These are phyloP conservation scores for Boletus vinaceobasis DNA, from an alignment of 768 basidiomycete genomes.

Conservation along the genomic window DNA sequence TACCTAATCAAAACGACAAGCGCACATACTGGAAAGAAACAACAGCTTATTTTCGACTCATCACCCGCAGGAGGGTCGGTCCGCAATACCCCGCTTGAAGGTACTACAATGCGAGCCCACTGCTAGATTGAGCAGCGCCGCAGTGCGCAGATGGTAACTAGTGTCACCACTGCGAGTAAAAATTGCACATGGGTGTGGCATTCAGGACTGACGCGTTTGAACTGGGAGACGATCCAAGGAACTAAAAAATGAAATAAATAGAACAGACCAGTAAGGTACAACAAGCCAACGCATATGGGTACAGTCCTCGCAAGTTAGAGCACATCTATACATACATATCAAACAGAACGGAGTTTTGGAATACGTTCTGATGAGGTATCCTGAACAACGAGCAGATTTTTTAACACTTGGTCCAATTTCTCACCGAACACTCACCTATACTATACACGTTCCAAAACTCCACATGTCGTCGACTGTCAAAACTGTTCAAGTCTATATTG, in stretches of 20 bases:
- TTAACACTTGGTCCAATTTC: not conserved
- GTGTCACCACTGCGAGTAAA: not conserved
- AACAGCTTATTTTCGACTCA: not conserved
- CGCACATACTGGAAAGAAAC: not conserved
- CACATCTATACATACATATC: not conserved
- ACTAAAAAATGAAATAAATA: not conserved
- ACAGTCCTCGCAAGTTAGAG: not conserved
- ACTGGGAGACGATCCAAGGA: not conserved
- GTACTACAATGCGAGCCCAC: not conserved
- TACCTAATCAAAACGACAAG: not conserved
- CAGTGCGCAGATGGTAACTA: not conserved
- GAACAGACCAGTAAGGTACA: not conserved
- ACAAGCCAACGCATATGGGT: not conserved
- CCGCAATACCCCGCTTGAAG: not conserved
- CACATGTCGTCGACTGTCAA: not conserved
- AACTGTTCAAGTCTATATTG: not conserved
- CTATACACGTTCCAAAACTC: not conserved
- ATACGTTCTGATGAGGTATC: not conserved
- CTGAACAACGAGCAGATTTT: not conserved
- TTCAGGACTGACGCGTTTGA: not conserved
- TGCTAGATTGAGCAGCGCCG: not conserved
- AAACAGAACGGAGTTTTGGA: not conserved
- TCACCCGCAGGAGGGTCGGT: not conserved
- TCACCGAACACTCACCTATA: not conserved
- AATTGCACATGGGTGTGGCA: not conserved